Evolutionary conservation across 1,139 yeast species (phyloP).

Genomic region (Suhomyces yuchorum): DNA sequence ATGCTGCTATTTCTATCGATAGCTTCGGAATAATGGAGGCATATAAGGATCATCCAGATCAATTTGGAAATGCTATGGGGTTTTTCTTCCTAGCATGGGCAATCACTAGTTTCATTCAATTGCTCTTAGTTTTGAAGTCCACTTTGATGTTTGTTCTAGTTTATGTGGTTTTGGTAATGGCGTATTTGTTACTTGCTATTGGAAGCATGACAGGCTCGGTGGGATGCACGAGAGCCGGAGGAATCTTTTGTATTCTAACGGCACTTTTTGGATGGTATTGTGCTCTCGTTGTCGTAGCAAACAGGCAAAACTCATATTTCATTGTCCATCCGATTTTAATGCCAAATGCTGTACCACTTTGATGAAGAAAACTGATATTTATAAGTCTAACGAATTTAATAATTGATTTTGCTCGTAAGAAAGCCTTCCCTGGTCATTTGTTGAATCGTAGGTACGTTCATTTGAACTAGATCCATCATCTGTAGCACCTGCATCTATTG

Average conservation of each 20-base stretch:
- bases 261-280: constrained; percentile 35
- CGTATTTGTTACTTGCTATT: not conserved
- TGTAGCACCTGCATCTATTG: not conserved
- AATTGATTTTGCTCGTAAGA: constrained; percentile 54
- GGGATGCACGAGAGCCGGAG: constrained; percentile 32
- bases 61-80: constrained; percentile 40
- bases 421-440: constrained; percentile 17
- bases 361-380: not conserved
- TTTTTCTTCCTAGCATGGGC: constrained; percentile 49
- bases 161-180: not conserved
- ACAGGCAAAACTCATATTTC: constrained; percentile 31
- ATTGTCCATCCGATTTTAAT: constrained; percentile 8
- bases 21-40: constrained; percentile 35
- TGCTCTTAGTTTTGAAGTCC: constrained; percentile 44
- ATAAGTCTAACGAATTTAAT: constrained; percentile 38
- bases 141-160: constrained; percentile 43
- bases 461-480: constrained; percentile 7
- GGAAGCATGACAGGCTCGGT: constrained; percentile 35
- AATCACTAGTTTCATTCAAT: constrained; percentile 42
- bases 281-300: constrained; percentile 20
- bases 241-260: constrained; percentile 17
- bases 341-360: not conserved
- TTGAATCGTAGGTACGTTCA: constrained; percentile 5
- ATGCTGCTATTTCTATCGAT: constrained; percentile 32
- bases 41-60: constrained; percentile 27